These are phyloP conservation scores for Sporothrix brasiliensis DNA, from an alignment of 2,329 filamentous ascomycete species.

Conservation along the genomic window DNA sequence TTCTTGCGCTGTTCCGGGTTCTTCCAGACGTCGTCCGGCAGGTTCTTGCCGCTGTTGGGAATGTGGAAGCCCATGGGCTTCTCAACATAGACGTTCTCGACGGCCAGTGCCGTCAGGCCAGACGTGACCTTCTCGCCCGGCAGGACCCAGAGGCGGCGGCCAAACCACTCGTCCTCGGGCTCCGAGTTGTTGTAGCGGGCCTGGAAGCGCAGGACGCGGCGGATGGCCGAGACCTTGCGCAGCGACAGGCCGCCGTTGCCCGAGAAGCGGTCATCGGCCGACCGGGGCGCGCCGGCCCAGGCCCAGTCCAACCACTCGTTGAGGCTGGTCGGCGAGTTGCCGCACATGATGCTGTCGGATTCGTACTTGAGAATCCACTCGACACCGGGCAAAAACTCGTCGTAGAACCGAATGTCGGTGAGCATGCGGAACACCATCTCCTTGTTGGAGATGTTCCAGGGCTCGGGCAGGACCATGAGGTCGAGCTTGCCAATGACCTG, in stretches of 20 bases:
- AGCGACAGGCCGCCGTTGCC: conserved; percentile 60
- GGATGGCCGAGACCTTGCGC: conserved; percentile 56
- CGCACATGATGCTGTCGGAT: conserved; percentile 59
- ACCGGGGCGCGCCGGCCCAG: conserved; percentile 59
- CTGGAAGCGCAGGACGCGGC: conserved; percentile 53
- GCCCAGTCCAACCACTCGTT: conserved; percentile 59
- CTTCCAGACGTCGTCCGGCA: conserved; percentile 54
- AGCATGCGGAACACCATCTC: conserved; percentile 54
- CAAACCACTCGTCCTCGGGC: conserved; percentile 61
- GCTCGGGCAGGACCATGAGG: conserved; percentile 52
- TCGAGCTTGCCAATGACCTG: conserved; percentile 56
- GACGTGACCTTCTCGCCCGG: conserved; percentile 54
- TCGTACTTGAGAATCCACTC: conserved; percentile 61
- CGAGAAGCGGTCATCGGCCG: conserved; percentile 49
- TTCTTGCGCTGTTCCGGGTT: conserved; percentile 48
- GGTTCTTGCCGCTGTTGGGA: conserved; percentile 47
- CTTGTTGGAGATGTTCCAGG: conserved; percentile 52
- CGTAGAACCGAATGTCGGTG: conserved; percentile 57
- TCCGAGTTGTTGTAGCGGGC: conserved; percentile 54
- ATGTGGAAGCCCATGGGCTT: conserved; percentile 60
- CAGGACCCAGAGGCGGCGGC: conserved; percentile 51
- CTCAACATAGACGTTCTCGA: conserved; percentile 54
- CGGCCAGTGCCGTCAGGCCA: conserved; percentile 49
- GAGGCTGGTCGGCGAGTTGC: conserved; percentile 55
- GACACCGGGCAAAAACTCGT: conserved; percentile 53